Conservation (phyloP, 2,329 filamentous ascomycete species). For the Eutypa lata region DNA sequence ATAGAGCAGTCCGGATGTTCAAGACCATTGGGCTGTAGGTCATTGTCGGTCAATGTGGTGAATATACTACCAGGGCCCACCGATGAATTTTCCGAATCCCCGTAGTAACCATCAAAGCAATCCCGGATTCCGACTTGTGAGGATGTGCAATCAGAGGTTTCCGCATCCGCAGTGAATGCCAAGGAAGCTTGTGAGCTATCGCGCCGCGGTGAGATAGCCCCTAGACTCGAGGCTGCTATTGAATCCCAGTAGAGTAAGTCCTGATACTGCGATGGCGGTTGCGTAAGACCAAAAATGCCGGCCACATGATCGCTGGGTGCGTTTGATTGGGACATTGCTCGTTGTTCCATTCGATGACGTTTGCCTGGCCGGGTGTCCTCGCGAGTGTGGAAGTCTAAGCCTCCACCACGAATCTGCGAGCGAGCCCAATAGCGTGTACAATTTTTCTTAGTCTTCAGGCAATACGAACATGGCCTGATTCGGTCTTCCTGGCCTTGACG, state of each 20-base stretch:
- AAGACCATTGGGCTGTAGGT: neutral
- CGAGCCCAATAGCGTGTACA: constrained; percentile 22
- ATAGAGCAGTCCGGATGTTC: neutral
- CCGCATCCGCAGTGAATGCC: neutral
- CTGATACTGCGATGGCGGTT: neutral
- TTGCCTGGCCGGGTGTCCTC: neutral
- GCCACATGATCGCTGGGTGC: neutral
- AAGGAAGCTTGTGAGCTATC: neutral
- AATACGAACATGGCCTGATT: constrained; percentile 17
- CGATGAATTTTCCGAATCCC: neutral
- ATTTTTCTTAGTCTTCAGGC: constrained; percentile 18
- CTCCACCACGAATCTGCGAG: constrained; percentile 12
- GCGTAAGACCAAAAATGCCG: neutral
- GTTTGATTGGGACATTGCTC: neutral
- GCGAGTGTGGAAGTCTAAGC: neutral
- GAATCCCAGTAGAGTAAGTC: neutral
- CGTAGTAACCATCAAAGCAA: neutral
- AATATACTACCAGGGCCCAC: neutral
- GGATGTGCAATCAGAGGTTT: neutral
- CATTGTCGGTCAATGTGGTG: neutral
- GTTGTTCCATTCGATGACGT: neutral
- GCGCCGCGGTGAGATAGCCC: neutral
- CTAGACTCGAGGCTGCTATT: neutral
- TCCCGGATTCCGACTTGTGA: neutral
- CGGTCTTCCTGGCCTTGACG: neutral